These are phyloP conservation scores for Colletotrichum navitas DNA, from an alignment of 2,329 filamentous ascomycete species.

Conservation along the genomic window DNA sequence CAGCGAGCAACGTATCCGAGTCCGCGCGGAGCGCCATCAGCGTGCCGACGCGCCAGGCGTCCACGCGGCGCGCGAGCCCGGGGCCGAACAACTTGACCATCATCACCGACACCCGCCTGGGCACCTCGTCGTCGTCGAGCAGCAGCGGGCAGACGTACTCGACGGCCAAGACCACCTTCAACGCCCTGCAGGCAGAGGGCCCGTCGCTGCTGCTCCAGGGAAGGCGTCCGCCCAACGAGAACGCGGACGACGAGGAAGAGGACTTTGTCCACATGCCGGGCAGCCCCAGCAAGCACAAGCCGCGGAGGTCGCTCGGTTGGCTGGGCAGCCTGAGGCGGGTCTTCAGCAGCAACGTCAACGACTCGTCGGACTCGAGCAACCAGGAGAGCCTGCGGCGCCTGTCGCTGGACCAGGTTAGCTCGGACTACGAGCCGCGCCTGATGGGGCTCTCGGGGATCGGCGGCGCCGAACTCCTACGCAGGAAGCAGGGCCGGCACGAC, in stretches of 20 bases:
- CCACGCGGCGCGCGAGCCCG: slow-evolving; percentile 38
- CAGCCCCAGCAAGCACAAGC: slow-evolving; percentile 70
- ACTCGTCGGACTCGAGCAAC: slow-evolving; percentile 47
- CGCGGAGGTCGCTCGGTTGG: slow-evolving; percentile 66
- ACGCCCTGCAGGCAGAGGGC: slow-evolving; percentile 65
- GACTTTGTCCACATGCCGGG: slow-evolving; percentile 55
- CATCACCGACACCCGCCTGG: slow-evolving; percentile 38
- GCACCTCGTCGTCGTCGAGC: slow-evolving; percentile 52
- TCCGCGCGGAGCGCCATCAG: slow-evolving; percentile 61
- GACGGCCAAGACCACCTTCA: slow-evolving; percentile 67
- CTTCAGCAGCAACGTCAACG: slow-evolving; percentile 61
- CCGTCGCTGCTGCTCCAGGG: slow-evolving; percentile 60
- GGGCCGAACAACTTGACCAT: slow-evolving; percentile 42
- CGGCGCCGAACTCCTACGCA: slow-evolving; percentile 59
- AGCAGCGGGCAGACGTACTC: slow-evolving; percentile 61
- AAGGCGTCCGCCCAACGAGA: slow-evolving; percentile 14
- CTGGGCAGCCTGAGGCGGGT: slow-evolving; percentile 76
- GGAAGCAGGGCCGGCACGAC: slow-evolving; percentile 68
- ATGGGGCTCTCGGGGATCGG: slow-evolving; percentile 60
- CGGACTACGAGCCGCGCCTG: slow-evolving; percentile 60
- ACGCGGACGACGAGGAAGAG: slow-evolving; percentile 51
- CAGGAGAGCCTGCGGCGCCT: slow-evolving; percentile 42
- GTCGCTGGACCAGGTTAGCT: slow-evolving; percentile 52
- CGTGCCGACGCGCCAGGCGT: slow-evolving; percentile 49
- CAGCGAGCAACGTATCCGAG: slow-evolving; percentile 69